Evolutionary conservation across 1,284 basidiomycete genomes (phyloP), one percentile per base, ranked within the genome.

Genomic region (Erythrobasidium hasegawianum): DNA sequence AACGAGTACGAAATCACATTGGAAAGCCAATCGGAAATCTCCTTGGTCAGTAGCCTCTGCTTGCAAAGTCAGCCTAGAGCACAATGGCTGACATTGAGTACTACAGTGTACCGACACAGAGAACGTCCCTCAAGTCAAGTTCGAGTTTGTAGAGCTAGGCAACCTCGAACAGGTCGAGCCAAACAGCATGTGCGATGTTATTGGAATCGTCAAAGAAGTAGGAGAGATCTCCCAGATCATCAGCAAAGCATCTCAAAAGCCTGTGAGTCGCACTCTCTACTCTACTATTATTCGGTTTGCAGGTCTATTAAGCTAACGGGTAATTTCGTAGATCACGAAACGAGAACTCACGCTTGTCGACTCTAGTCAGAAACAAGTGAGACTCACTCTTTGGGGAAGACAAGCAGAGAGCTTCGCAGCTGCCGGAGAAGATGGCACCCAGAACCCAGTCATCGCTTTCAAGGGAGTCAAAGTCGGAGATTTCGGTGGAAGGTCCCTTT

Each of bases 1-100:
- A 97, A 96, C 76, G 94, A 98, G 76, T 98, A 98, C 75, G 95
- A 98, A 77, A 85, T 99, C 69, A 83, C 81, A 55, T 83, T 99
- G n/a, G 91, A 94, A 71, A 85, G 84, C 70, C 82, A 83, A 61
- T 92, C 91, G 0, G 87, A 90, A 72, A 82, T 96, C 27, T 86
- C 89, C 76, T 76, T 77, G 39, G 89, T 76, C 16, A 60, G 67
- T 62, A n/a, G 11, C 26, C 22, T 13, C 27, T 2, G 11, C 26
- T 16, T 18, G 29, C 29, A 16, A 1, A 1, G 2, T 7, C 14
- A n/a, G 24, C n/a, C 14, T 10, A 24, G 3, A 27, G 9, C 9
- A 7, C 20, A 16, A 13, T 39, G 16, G 18, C 43, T 58, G n/a
- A n/a, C n/a, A n/a, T n/a, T n/a, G n/a, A n/a, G n/a, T n/a, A n/a